phyloP scores from a whole-genome alignment of 169 alveolate species.

The Cystoisospora suis region DNA sequence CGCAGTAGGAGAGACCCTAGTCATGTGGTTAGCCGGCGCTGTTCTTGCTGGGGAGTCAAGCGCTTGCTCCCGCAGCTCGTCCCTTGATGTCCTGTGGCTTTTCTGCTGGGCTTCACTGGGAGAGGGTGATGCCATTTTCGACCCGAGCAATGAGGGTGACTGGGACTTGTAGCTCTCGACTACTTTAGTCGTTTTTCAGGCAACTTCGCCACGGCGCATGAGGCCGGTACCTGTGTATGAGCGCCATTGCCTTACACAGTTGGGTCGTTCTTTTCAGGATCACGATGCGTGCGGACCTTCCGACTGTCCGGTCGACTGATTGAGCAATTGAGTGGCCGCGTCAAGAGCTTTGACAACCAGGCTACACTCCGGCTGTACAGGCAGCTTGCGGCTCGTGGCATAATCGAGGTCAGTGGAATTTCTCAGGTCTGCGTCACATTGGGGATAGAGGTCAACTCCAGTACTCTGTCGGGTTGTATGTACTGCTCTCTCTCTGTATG shows the following conservation, averaged over 20 bases:
- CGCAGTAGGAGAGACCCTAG: too few species aligned
- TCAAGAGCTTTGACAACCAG: conserved; percentile 36
- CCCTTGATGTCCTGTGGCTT: too few species aligned
- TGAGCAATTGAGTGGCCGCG: conserved; percentile 36
- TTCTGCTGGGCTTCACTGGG: neutral
- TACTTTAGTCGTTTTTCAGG: neutral
- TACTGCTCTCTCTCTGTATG: too few species aligned
- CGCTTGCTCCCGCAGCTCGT: too few species aligned
- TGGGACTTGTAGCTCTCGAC: neutral
- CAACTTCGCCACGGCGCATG: too few species aligned
- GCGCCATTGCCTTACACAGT: neutral
- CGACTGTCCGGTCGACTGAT: conserved; percentile 23
- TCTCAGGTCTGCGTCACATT: neutral
- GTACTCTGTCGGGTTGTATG: neutral
- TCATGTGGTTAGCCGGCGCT: too few species aligned
- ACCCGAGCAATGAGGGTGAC: neutral
- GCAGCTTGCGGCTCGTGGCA: conserved; percentile 59
- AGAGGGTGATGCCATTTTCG: neutral
- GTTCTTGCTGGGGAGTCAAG: neutral
- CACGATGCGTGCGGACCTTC: neutral
- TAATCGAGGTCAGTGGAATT: conserved; percentile 35
- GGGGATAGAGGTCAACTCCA: neutral
- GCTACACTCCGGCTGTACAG: conserved; percentile 63
- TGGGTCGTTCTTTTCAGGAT: neutral
- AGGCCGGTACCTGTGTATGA: neutral